These are phyloP conservation scores for Bretschneidera sinensis DNA, from an alignment of 345 rosid species.

Conservation along the genomic window DNA sequence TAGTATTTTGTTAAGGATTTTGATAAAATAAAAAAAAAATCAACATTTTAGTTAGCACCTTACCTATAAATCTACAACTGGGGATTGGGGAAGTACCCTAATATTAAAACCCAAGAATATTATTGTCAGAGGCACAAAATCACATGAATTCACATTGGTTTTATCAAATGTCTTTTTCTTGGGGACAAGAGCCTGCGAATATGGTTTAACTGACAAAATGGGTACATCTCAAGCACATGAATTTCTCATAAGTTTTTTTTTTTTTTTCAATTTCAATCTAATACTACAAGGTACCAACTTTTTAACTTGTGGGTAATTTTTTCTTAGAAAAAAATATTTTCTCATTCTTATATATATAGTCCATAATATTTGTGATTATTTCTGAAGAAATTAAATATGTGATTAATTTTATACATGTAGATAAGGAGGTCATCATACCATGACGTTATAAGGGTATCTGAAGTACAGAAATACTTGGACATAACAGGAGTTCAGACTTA, in stretches of 20 bases:
- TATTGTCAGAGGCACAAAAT: not conserved
- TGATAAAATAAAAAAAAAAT: too few relatives aligned
- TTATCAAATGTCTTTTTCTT: slow-evolving; percentile 15
- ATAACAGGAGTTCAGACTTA: slow-evolving; percentile 60
- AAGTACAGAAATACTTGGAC: slow-evolving; percentile 57
- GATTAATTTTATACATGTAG: slow-evolving; percentile 16
- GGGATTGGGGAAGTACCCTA: too few relatives aligned
- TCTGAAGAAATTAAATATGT: not conserved
- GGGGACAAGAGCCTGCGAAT: not conserved
- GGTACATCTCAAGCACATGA: not conserved
- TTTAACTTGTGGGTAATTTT: not conserved
- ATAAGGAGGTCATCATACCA: slow-evolving; percentile 74
- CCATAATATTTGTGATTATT: too few relatives aligned
- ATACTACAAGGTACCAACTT: too few relatives aligned
- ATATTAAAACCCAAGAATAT: too few relatives aligned
- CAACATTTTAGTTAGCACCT: too few relatives aligned
- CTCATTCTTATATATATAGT: too few relatives aligned
- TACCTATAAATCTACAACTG: too few relatives aligned
- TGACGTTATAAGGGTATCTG: slow-evolving; percentile 65
- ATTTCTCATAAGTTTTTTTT: not conserved
- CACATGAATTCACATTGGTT: slow-evolving; percentile 17
- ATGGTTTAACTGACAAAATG: not conserved
- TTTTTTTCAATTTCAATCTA: not conserved
- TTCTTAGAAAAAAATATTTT: too few relatives aligned
- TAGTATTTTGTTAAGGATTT: too few relatives aligned